Evolutionary conservation across 2,329 filamentous ascomycete species (phyloP), one percentile per base, ranked within the genome.

Genomic region (Metarhizium album): DNA sequence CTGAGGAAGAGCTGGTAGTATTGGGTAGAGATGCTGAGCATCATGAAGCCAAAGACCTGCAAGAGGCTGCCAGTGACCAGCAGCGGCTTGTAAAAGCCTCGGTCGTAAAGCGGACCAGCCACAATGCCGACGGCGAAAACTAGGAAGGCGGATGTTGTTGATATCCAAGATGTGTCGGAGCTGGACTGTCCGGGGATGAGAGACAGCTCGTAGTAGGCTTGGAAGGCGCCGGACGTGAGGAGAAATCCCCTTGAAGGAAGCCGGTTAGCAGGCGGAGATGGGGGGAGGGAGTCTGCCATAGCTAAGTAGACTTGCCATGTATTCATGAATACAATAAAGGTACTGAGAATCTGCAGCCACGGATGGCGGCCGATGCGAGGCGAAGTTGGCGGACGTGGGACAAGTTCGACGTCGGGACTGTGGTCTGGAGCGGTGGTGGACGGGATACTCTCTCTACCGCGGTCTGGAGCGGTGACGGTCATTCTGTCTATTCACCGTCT

Each of bases 1-100:
- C 65, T 59, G 1, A 73, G 62, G 49, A 73, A 62, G 2, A 72
- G 48, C 40, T 71, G 65, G 59, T 64, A 71, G 54, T 70, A 70
- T 13, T 55, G 46, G 2, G 58, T 67, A 18, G 59, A 57, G 2
- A 70, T 52, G 16, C 65, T 68, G 18, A 66, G 66, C 56, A 64
- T 60, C 53, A 73, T 66, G 6, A 67, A 59, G 11, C 69, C 68
- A 5, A 67, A 42, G 2, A 68, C 51, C 47, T 74, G 67, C 45
- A 76, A 58, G 45, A 67, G 61, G 3, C 62, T 63, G 6, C 64
- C 59, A 0, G 47, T 48, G 2, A 64, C 48, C 11, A 68, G 50
- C 8, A 60, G 56, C 1, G 62, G 52, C 7, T 59, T 59, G 27
- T 62, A 57, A 42, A 64, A 62, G 7, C 67, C 67, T 7, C 56